Percentiles rank a stretch among this genome's conserved stretches.
Evolutionary conservation across 495 filamentous ascomycete genomes (phyloP).

Genomic region (Talaromyces borbonicus): DNA sequence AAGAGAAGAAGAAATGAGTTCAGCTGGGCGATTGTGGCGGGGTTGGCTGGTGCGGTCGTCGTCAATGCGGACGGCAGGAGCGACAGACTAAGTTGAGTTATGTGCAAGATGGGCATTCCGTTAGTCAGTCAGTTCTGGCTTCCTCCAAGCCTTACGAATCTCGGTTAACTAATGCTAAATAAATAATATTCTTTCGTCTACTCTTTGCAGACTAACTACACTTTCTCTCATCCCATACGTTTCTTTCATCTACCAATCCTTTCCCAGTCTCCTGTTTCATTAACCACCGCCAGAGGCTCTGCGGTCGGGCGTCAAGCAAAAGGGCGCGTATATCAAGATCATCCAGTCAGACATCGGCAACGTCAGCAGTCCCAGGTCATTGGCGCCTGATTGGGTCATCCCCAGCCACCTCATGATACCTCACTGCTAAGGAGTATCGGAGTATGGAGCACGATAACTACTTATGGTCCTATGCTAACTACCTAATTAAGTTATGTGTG

Average conservation of each 20-base stretch:
- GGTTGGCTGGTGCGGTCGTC: background rate
- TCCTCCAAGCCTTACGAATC: too few species aligned
- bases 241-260: too few species aligned
- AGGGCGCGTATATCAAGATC: background rate
- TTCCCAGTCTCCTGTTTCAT: conserved; percentile 1
- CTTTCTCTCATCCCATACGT: too few species aligned
- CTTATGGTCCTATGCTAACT: too few species aligned
- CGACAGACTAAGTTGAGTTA: background rate
- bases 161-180: too few species aligned
- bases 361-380: background rate
- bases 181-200: too few species aligned
- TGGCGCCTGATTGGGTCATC: background rate
- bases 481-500: too few species aligned
- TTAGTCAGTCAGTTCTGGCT: too few species aligned
- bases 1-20: conserved; percentile 1
- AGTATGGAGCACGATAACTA: too few species aligned
- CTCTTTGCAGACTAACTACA: too few species aligned
- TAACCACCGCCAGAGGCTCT: background rate
- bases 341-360: background rate
- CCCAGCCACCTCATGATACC: conserved; percentile 3
- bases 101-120: background rate
- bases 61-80: conserved; percentile 5
- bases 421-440: too few species aligned
- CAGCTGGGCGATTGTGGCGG: conserved; percentile 11
- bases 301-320: conserved; percentile 4